Base-by-base conservation (phyloP, 768 basidiomycete species). In the Phaffia australis region DNA sequence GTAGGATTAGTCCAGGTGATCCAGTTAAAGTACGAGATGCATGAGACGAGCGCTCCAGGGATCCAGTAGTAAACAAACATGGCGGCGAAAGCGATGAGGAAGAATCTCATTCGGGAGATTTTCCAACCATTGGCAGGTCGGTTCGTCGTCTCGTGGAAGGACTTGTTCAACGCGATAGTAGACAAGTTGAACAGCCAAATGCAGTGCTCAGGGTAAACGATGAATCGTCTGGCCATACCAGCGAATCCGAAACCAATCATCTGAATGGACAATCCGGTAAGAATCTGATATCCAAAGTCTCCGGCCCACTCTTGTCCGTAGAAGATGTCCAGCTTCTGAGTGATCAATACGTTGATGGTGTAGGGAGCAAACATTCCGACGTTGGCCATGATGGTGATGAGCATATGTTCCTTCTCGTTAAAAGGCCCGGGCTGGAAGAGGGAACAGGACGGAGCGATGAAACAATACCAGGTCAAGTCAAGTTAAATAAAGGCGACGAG, bases 1-100 rank as follows among this genome's bases (percentile, higher is more conserved):
- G 76, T 63, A 4, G 78, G 77, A 21, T 75, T 73, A 68, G 80
- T 79, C 79, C 79, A 80, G 56, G 66, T 71, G 56, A 76, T 75
- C 76, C 60, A 62, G 60, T 60, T 60, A 46, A 65, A 65, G 57
- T 65, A 60, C 3, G 57, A 60, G n/a, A 60, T 25, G 27, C 76
- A 76, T 65, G 69, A 70, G 63, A 73, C 66, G 27, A 76, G 63
- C 64, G 65, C 72, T 16, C 72, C 71, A 29, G 75, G 75, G 71
- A 76, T 15, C 60, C 50, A 30, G 59, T 9, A 77, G 72, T 74
- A 74, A 55, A 71, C 67, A 62, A 64, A 69, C 64, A 69, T 65
- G 47, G 63, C 27, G 46, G 66, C 67, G 67, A 71, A 73, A 52
- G n/a, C 49, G 61, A 69, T 65, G 35, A 50, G 23, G 69, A 71